Evolutionary conservation across 192 early-diverging fungal species (phyloP), one percentile per base, ranked within the genome.

Genomic region (Linnemannia hyalina): DNA sequence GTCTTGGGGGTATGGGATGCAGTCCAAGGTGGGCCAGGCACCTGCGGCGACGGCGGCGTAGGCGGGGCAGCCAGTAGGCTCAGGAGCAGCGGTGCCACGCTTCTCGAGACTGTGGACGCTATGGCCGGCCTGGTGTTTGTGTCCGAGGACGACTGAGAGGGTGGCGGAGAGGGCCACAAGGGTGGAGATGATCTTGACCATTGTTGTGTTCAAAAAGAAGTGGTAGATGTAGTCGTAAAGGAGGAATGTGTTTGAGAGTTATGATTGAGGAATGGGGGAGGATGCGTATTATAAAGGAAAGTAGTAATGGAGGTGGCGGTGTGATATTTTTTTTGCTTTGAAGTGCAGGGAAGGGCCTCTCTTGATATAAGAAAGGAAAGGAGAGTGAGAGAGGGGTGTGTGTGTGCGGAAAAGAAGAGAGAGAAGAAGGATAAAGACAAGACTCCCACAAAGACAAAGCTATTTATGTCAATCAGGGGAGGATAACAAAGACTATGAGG

Each of bases 1-100:
- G 38, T 80, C 77, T 44, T 75, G 65, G 26, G 68, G 11, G 60
- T 75, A 69, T 8, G 83, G 83, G 35, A 44, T 26, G 18, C 29
- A 75, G 54, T 84, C 82, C 36, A 74, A 11, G 20, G 40, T 8
- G 57, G 82, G 82, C 40, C 74, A 84, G 22, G 70, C 68, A 29
- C 72, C 72, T 32, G 72, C 44, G 13, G 72, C 72, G 3, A 73
- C 13, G 6, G 72, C 46, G n/a, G 72, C 72, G 5, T 73, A 73
- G 72, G 44, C 72, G 22, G 72, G 26, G 72, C 72, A 73, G 29
- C 72, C 72, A 10, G 40, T 32, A 46, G 72, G 72, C 44, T 73
- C 72, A 29, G 72, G 72, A 20, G 72, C 72, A 9, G 40, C 1
- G 13, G 72, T 73, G 29, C 9, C 72, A 49, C 72, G 72, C 42